Base-by-base conservation (phyloP, 768 basidiomycete genomes). In the Lentinula boryana region DNA sequence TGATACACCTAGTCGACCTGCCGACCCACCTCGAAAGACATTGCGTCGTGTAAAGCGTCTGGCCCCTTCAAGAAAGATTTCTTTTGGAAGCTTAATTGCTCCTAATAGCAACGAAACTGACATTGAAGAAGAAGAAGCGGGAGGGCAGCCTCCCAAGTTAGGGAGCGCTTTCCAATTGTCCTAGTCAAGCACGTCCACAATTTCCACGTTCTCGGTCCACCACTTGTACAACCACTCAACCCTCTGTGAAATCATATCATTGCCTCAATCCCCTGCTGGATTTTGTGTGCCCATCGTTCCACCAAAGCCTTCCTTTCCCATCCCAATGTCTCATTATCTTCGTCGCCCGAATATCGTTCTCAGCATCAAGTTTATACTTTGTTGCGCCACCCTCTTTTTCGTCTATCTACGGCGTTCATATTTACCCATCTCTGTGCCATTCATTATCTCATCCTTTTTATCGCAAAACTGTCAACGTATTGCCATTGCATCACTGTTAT, bases 151-250 rank as follows among this genome's bases (percentile, higher is more conserved):
- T 35, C 62, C 70, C 49, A 74, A 75, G 60, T 70, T 92, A 54
- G 90, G 82, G 32, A 91, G 88, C 67, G 90, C 90, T 31, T 89
- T 93, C 70, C 85, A 88, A 65, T 72, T 88, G 71, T 60, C 50
- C 18, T 60, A 43, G 31, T 52, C 5, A 21, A 32, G 5, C 13
- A 33, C 6, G 43, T 9, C 23, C 8, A 18, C 18, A 46, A 33
- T 38, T 27, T 16, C n/a, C 44, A 16, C 46, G 16, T 36, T 8
- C 31, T 48, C 36, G 7, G 35, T 18, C 23, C 35, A 49, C n/a
- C 21, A 3, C 27, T 4, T 52, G 35, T 60, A 40, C 18, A 21
- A 59, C 23, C 48, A 36, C 48, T 8, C 6, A 48, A n/a, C 18
- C 7, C 54, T 56, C 13, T 21, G 13, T 38, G 9, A 38, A 38